phyloP scores from a whole-genome alignment of 345 rosid genomes.

The Populus ilicifolia region DNA sequence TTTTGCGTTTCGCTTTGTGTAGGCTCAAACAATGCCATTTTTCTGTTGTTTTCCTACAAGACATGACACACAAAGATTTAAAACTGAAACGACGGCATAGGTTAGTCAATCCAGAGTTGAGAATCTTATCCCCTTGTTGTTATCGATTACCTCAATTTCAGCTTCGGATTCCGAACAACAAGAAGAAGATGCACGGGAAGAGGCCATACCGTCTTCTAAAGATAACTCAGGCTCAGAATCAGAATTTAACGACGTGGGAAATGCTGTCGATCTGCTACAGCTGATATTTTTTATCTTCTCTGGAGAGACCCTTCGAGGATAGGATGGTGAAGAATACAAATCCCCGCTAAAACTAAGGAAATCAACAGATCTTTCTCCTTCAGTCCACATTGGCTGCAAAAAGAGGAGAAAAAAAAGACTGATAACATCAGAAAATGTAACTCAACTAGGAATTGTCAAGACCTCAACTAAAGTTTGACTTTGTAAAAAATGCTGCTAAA shows the following conservation, averaged over 20 bases:
- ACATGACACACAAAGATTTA: conserved; percentile 17
- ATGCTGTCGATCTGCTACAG: conserved; percentile 7
- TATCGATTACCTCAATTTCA: conserved; percentile 40
- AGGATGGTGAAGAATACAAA: conserved; percentile 21
- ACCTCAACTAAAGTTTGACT: neutral
- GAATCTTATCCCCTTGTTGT: conserved; percentile 14
- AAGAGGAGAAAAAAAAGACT: neutral
- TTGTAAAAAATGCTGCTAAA: neutral
- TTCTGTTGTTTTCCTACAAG: conserved; percentile 41
- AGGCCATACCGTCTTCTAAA: conserved; percentile 23
- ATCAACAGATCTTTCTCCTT: conserved; percentile 39
- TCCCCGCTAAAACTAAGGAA: conserved; percentile 17
- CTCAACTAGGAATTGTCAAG: conserved; percentile 11
- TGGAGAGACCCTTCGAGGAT: conserved; percentile 47
- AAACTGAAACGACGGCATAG: conserved; percentile 23
- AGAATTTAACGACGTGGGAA: conserved; percentile 12
- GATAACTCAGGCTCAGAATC: conserved; percentile 34
- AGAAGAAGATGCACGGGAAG: neutral
- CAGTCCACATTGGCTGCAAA: conserved; percentile 56
- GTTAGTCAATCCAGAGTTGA: conserved; percentile 27
- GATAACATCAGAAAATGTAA: neutral
- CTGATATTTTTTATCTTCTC: conserved; percentile 1
- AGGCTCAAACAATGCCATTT: conserved; percentile 32
- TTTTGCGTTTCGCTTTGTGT: conserved; percentile 21
- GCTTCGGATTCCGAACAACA: conserved; percentile 41